Percentiles rank a stretch among this genome's conserved stretches.
These are phyloP conservation scores for Cadophora gregata DNA, from an alignment of 2,329 filamentous ascomycete species.

Conservation along the genomic window DNA sequence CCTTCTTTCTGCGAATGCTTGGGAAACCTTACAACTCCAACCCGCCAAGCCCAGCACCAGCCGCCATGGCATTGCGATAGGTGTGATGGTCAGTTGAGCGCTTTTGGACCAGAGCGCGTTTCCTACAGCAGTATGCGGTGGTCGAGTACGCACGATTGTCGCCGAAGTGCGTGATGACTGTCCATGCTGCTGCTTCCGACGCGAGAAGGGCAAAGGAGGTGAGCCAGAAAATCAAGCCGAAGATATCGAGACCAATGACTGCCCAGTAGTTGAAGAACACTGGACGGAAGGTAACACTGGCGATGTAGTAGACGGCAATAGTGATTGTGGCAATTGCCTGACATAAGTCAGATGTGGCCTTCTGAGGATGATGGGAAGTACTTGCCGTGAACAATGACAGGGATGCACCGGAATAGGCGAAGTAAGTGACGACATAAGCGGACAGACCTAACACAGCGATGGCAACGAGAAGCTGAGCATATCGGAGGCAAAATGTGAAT, in stretches of 20 bases:
- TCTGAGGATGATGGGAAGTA: conserved; percentile 21
- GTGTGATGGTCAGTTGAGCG: conserved; percentile 23
- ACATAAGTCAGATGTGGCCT: neutral
- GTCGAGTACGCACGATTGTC: conserved; percentile 13
- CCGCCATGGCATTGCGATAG: conserved; percentile 33
- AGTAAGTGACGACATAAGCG: conserved; percentile 50
- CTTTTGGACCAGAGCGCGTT: conserved; percentile 17
- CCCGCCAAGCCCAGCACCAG: conserved; percentile 30
- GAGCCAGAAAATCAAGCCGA: conserved; percentile 60
- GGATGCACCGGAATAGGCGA: conserved; percentile 41
- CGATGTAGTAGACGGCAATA: conserved; percentile 51
- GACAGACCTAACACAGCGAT: conserved; percentile 54
- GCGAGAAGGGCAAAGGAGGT: conserved; percentile 33
- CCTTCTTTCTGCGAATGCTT: neutral
- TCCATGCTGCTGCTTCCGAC: conserved; percentile 25
- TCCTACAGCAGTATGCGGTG: conserved; percentile 20
- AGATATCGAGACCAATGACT: conserved; percentile 56
- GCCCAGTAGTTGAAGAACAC: conserved; percentile 60
- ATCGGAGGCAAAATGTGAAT: conserved; percentile 23
- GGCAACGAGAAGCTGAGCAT: conserved; percentile 47
- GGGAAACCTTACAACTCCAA: conserved; percentile 33
- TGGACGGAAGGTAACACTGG: conserved; percentile 42
- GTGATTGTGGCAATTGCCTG: conserved; percentile 51
- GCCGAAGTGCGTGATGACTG: conserved; percentile 18
- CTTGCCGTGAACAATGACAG: conserved; percentile 48